Percentiles rank a stretch among this genome's conserved stretches.
These are phyloP conservation scores for Cercospora janseana DNA, from an alignment of 2,329 filamentous ascomycete genomes.

Conservation along the genomic window DNA sequence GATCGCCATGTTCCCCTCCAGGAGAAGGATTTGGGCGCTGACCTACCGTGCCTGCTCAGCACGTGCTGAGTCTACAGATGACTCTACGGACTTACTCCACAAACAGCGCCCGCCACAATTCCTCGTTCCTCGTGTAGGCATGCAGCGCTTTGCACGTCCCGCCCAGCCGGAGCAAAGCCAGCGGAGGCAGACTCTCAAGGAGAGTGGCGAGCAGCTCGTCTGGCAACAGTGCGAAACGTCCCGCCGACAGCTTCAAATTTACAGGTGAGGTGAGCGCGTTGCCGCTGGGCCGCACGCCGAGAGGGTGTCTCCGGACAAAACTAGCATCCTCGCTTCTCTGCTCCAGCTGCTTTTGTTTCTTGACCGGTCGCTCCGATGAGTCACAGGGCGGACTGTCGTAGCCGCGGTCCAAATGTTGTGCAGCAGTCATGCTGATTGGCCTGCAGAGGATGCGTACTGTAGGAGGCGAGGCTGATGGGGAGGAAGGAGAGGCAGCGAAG, in stretches of 20 bases:
- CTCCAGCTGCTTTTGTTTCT: conserved; percentile 21
- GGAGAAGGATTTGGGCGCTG: conserved; percentile 48
- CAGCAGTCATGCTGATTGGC: conserved; percentile 19
- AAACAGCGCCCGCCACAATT: conserved; percentile 84
- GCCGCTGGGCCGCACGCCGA: conserved; percentile 81
- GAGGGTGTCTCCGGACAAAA: conserved; percentile 70
- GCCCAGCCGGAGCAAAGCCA: conserved; percentile 63
- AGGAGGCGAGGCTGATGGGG: conserved; percentile 1
- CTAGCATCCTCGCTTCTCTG: conserved; percentile 36
- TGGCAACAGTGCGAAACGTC: conserved; percentile 65
- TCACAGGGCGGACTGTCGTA: conserved; percentile 14
- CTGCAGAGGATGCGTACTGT: background rate
- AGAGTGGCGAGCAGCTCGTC: conserved; percentile 77
- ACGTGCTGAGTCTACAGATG: conserved; percentile 14
- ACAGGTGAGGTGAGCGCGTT: conserved; percentile 69
- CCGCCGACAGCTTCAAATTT: conserved; percentile 66
- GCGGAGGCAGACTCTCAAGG: conserved; percentile 70
- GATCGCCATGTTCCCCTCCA: conserved; percentile 87
- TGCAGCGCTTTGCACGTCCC: conserved; percentile 81
- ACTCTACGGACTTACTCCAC: conserved; percentile 66
- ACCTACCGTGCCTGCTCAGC: conserved; percentile 42
- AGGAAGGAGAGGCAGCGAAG: background rate
- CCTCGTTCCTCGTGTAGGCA: conserved; percentile 79
- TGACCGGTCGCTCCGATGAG: conserved; percentile 23
- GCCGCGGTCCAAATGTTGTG: conserved; percentile 13